Percentiles rank a stretch among this genome's conserved stretches.
Conservation (phyloP, 192 early-diverging fungal species). For the Backusella tuberculispora region DNA sequence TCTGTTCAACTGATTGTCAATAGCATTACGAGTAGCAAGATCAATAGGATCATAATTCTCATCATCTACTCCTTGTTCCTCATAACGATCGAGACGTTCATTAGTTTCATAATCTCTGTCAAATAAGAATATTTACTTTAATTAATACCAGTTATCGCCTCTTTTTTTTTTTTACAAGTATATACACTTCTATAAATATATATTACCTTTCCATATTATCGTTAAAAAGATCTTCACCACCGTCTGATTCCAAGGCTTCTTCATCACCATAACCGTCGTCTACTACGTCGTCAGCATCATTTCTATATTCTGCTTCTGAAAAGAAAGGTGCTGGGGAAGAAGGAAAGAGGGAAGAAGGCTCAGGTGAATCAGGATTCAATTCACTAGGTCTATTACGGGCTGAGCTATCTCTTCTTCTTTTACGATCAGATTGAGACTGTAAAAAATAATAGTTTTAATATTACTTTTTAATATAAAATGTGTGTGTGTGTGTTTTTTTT, state of each 20-base stretch:
- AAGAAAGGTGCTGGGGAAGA: constrained; percentile 50
- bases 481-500: too few relatives aligned
- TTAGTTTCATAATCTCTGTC: constrained; percentile 84
- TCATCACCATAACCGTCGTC: constrained; percentile 52
- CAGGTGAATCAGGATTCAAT: constrained; percentile 37
- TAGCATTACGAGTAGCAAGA: constrained; percentile 64
- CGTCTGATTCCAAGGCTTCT: constrained; percentile 70
- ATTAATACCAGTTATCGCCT: neutral
- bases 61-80: constrained; percentile 84
- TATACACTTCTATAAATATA: too few relatives aligned
- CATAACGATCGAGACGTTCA: constrained; percentile 74
- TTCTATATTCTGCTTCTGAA: constrained; percentile 55
- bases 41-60: constrained; percentile 78
- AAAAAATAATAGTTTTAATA: neutral
- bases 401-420: constrained; percentile 58
- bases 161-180: constrained; percentile 3
- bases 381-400: constrained; percentile 27
- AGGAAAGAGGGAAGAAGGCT: constrained; percentile 44
- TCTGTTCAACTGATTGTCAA: constrained; percentile 78
- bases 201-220: constrained; percentile 78
- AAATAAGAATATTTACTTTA: neutral
- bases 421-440: constrained; percentile 46
- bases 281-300: constrained; percentile 56
- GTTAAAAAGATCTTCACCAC: constrained; percentile 93
- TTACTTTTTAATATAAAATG: neutral